Evolutionary conservation across 192 early-diverging fungal species (phyloP).

Genomic region (Kappamyces sp.): DNA sequence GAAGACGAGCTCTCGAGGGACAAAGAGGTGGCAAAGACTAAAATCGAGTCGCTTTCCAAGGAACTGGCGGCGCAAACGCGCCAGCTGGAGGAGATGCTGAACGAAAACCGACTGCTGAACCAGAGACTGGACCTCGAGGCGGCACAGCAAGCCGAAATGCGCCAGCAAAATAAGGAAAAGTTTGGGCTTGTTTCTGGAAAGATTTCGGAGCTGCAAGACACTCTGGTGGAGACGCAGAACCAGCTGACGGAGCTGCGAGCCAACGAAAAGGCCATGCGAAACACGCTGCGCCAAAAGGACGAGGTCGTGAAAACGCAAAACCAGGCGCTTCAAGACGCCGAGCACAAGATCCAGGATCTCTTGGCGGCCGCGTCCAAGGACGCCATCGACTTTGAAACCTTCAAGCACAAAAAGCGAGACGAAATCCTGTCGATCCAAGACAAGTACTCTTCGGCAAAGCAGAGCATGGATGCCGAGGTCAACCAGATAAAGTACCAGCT

Average conservation of each 20-base stretch:
- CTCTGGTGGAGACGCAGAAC: slow-evolving; percentile 31
- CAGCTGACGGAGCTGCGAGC: slow-evolving; percentile 32
- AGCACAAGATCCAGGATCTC: slow-evolving; percentile 18
- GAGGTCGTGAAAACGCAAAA: slow-evolving; percentile 24
- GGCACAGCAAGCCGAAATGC: slow-evolving; percentile 27
- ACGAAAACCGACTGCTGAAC: background rate
- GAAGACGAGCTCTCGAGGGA: background rate
- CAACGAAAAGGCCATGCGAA: slow-evolving; percentile 26
- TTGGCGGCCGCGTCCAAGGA: slow-evolving; percentile 17
- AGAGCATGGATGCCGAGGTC: slow-evolving; percentile 41
- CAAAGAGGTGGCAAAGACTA: background rate
- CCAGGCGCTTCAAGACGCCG: slow-evolving; percentile 21
- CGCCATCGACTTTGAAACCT: slow-evolving; percentile 21
- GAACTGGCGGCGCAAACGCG: background rate
- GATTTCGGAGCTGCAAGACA: slow-evolving; percentile 31
- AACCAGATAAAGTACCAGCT: slow-evolving; percentile 28
- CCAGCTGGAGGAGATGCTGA: slow-evolving; percentile 6
- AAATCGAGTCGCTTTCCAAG: slow-evolving; percentile 3
- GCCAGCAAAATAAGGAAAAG: slow-evolving; percentile 35
- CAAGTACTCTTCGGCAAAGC: slow-evolving; percentile 37
- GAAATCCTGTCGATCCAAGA: slow-evolving; percentile 45
- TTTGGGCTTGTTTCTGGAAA: slow-evolving; percentile 34
- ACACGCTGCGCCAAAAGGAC: slow-evolving; percentile 28
- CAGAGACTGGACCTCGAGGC: slow-evolving; percentile 27
- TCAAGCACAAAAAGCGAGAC: slow-evolving; percentile 39